A percentile compares a stretch with the other conserved stretches of the same genome.
phyloP scores from a whole-genome alignment of 192 early-diverging fungal genomes.

The Spinellus fusiger region DNA sequence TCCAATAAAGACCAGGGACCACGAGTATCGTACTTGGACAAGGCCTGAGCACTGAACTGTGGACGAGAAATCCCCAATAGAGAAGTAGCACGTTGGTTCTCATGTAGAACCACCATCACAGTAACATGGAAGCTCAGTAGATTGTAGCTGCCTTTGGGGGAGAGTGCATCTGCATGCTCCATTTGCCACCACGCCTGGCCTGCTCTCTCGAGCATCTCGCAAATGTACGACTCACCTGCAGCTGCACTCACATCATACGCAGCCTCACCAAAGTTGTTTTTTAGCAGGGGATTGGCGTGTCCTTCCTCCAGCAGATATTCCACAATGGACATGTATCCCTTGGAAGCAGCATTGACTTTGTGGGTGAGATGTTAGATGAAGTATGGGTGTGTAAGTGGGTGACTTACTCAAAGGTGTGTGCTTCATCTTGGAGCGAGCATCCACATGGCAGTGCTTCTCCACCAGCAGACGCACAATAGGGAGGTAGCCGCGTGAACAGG shows the following conservation, averaged over 20 bases:
- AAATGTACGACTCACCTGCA: slow-evolving; percentile 56
- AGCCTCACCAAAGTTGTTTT: slow-evolving; percentile 61
- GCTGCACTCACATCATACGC: slow-evolving; percentile 76
- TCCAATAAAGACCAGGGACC: slow-evolving; percentile 58
- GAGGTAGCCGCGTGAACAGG: slow-evolving; percentile 54
- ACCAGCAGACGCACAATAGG: slow-evolving; percentile 52
- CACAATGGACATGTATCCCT: slow-evolving; percentile 60
- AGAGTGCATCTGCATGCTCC: slow-evolving; percentile 15
- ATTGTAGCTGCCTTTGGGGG: slow-evolving; percentile 34
- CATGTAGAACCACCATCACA: slow-evolving; percentile 54
- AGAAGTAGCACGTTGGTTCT: slow-evolving; percentile 60
- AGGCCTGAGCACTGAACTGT: slow-evolving; percentile 42
- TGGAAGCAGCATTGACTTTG: slow-evolving; percentile 65
- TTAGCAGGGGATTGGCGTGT: slow-evolving; percentile 54
- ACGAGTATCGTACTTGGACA: slow-evolving; percentile 46
- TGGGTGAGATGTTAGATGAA: slow-evolving; percentile 3
- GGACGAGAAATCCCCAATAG: slow-evolving; percentile 44
- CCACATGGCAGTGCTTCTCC: slow-evolving; percentile 51
- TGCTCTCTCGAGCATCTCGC: slow-evolving; percentile 56
- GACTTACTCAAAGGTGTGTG: slow-evolving; percentile 67
- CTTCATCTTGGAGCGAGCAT: slow-evolving; percentile 55
- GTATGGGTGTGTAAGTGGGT: background rate
- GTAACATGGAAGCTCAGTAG: slow-evolving; percentile 47
- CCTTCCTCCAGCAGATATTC: slow-evolving; percentile 56
- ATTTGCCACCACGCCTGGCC: slow-evolving; percentile 34